Evolutionary conservation across 2,329 filamentous ascomycete species (phyloP), one percentile per base, ranked within the genome.

Genomic region (Phialophora chinensis): DNA sequence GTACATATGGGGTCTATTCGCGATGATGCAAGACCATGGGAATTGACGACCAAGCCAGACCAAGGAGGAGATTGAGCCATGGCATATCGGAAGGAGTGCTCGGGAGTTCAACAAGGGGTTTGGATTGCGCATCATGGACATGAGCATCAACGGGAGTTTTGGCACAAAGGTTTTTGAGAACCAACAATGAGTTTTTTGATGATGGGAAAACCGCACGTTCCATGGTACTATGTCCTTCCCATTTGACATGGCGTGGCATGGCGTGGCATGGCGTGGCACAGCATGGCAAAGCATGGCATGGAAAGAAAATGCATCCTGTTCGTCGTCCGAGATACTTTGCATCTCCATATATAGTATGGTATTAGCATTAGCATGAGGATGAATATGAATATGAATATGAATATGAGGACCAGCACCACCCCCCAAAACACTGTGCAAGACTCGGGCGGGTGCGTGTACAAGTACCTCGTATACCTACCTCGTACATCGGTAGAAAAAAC

Each of bases 1-100:
- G 90, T 70, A 86, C 91, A 74, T 93, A 81, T 76, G 83, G 84
- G 52, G 83, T 84, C 71, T 82, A 80, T 68, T 69, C 71, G 52
- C 60, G 70, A 23, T 61, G 59, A 62, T 69, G 60, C 66, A 7
- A 23, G 38, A 11, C 42, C 47, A 4, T 5, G 47, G 47, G 31
- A 20, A 55, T 44, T 17, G 38, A 44, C 58, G 17, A 52, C 4
- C 20, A 27, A 27, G 14, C 49, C 10, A 29, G 47, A 50, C 20
- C 17, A 49, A 23, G 27, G 10, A 8, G 20, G 49, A 2, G 20
- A 20, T 12, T 12, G 17, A 52, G 20, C 23, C 14, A 23, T 25
- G 49, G 49, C 49, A 52, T 52, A n/a, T 44, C 38, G 38, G 4
- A 42, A 17, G 35, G 38, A n/a, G 38, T 44, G 38, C 38, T n/a